These are phyloP conservation scores for Plenodomus tracheiphilus DNA, from an alignment of 2,329 filamentous ascomycete genomes.

Conservation along the genomic window DNA sequence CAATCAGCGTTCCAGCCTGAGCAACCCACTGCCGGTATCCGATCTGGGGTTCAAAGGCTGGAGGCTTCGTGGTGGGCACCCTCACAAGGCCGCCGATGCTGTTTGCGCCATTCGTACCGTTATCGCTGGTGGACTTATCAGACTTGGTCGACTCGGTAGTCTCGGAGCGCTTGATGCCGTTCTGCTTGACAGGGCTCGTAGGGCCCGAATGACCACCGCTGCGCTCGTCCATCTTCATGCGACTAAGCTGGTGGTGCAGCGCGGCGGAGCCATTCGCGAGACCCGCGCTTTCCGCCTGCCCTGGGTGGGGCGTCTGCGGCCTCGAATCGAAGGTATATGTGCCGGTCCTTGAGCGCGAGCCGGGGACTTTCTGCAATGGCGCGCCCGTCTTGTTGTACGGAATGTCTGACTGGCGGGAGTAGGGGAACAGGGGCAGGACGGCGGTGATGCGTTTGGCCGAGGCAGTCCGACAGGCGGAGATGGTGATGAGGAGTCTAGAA, in stretches of 20 bases:
- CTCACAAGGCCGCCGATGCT: constrained; percentile 19
- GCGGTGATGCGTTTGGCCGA: constrained; percentile 92
- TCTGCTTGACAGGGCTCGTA: constrained; percentile 32
- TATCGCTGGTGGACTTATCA: constrained; percentile 23
- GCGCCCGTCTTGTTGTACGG: constrained; percentile 96
- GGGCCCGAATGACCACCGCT: constrained; percentile 38
- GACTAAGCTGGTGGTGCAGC: constrained; percentile 73
- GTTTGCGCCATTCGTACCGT: constrained; percentile 32
- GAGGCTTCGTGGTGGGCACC: constrained; percentile 55
- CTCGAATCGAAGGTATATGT: constrained; percentile 87
- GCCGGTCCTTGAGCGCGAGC: constrained; percentile 49
- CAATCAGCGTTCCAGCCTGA: constrained; percentile 91
- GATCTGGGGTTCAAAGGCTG: constrained; percentile 73
- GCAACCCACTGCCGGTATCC: constrained; percentile 99
- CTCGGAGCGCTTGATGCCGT: constrained; percentile 35
- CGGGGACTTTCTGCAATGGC: constrained; percentile 71
- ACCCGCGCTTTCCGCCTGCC: constrained; percentile 67
- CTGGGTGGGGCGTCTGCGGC: constrained; percentile 79
- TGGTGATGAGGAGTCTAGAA: constrained; percentile 79
- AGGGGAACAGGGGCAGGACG: constrained; percentile 93
- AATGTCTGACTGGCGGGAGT: constrained; percentile 93
- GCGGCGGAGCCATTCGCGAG: constrained; percentile 68
- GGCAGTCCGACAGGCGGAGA: constrained; percentile 95
- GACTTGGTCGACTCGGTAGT: constrained; percentile 38
- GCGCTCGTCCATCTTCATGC: constrained; percentile 65